phyloP scores from a whole-genome alignment of 768 basidiomycete genomes.

The Serpula lacrymans region DNA sequence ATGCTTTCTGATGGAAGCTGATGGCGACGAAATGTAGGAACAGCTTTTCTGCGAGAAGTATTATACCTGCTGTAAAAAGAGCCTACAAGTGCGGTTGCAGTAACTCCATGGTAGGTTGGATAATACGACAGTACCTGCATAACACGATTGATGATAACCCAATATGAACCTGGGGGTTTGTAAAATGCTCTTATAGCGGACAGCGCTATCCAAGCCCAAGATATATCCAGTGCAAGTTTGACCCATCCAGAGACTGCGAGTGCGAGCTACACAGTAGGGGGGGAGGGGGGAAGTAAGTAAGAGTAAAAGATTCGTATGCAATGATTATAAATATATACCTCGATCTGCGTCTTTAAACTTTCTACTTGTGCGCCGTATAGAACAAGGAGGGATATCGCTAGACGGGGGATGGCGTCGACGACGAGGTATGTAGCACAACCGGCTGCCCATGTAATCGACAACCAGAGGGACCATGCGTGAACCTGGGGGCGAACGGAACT shows the following conservation, averaged over 20 bases:
- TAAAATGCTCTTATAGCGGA: slow-evolving; percentile 57
- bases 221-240: slow-evolving; percentile 61
- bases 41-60: slow-evolving; percentile 52
- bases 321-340: slow-evolving; percentile 39
- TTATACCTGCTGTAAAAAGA: slow-evolving; percentile 40
- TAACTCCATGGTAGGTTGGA: slow-evolving; percentile 5
- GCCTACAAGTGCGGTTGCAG: slow-evolving; percentile 26
- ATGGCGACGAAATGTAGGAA: slow-evolving; percentile 76
- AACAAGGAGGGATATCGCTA: slow-evolving; percentile 51
- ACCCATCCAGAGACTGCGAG: slow-evolving; percentile 70
- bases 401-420: slow-evolving; percentile 59
- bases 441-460: slow-evolving; percentile 64
- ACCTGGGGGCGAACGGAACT: slow-evolving; percentile 48
- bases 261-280: slow-evolving; percentile 48
- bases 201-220: slow-evolving; percentile 74
- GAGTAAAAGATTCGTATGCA: neutral
- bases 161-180: slow-evolving; percentile 61
- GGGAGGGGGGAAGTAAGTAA: neutral
- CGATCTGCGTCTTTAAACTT: slow-evolving; percentile 62
- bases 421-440: slow-evolving; percentile 57
- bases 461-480: slow-evolving; percentile 63
- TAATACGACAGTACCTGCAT: slow-evolving; percentile 52
- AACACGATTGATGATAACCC: slow-evolving; percentile 64
- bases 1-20: slow-evolving; percentile 74
- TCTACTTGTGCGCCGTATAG: slow-evolving; percentile 62